Evolutionary conservation across 2,329 filamentous ascomycete species (phyloP), one percentile per base, ranked within the genome.

Genomic region (Thermoascus crustaceus): DNA sequence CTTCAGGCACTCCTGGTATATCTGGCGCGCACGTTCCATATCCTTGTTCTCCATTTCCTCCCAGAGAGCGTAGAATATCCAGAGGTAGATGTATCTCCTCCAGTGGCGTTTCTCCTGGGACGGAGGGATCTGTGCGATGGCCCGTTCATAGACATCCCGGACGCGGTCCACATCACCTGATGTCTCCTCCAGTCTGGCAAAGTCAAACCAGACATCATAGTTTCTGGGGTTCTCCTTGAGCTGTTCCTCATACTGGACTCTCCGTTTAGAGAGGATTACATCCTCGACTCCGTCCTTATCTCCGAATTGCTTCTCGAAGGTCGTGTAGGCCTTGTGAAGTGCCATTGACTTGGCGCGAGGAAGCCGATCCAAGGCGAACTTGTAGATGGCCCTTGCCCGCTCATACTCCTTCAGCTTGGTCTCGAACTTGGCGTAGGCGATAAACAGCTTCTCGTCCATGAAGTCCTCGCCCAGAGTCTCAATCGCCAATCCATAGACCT

Each of bases 141-240:
- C 91, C 49, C 87, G 77, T 63, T 98, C 91, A 62, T 96, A 98
- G 9, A 94, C 79, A 47, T 98, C 91, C 21, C 91, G 78, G 1
- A 94, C 81, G 26, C 85, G 78, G 44, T 94, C 87, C 1, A 76
- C 66, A 54, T 95, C 84, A 6, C 85, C 84, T 1, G 85, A 80
- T 0, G 78, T 76, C 62, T 98, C 91, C 59, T 98, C 91, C 5
- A 98, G 67, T 5, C 85, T 76, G 17, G 88, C 87, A 59, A 89
- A 94, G 61, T 96, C 91, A 49, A 98, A 89, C 91, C 91, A 98
- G 8, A 80, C 76, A 54, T 98, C 91, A 67, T 98, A 98, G 61
- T 95, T 95, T 54, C 93, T 91, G 2, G 88, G 78, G 52, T 94
- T 96, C 55, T 93, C 84, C 53, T 87, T 89, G 46, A 96, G 76